Percentiles rank a stretch among this genome's conserved stretches.
Conservation (phyloP, 2,329 filamentous ascomycete species). For the Fusarium musae region DNA sequence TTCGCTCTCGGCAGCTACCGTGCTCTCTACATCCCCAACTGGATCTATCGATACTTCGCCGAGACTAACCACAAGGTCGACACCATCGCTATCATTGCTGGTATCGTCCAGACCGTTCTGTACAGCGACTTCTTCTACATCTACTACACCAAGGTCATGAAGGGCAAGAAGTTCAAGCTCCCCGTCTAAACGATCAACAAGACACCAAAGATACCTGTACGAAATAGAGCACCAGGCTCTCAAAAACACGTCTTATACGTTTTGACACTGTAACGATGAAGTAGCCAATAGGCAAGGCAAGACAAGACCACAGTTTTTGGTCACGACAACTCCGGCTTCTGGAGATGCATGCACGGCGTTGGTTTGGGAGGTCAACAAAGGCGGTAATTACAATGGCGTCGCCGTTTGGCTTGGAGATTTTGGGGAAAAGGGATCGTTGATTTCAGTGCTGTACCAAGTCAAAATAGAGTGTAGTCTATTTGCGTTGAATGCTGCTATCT, state of each 20-base stretch:
- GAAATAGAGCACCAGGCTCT: slow-evolving; percentile 21
- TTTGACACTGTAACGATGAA: slow-evolving; percentile 30
- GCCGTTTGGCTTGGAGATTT: slow-evolving; percentile 42
- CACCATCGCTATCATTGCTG: slow-evolving; percentile 87
- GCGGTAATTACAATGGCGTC: slow-evolving; percentile 45
- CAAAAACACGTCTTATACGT: slow-evolving; percentile 10
- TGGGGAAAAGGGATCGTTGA: slow-evolving; percentile 23
- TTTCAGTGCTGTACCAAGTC: slow-evolving; percentile 35
- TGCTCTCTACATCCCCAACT: slow-evolving; percentile 97
- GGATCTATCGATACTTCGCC: slow-evolving; percentile 89
- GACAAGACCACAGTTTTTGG: slow-evolving; percentile 27
- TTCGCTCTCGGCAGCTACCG: slow-evolving; percentile 93
- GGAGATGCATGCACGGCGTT: slow-evolving; percentile 49
- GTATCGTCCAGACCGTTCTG: slow-evolving; percentile 90
- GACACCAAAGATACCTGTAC: slow-evolving; percentile 16
- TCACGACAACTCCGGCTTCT: slow-evolving; percentile 39
- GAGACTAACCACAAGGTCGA: slow-evolving; percentile 80
- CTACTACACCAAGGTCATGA: slow-evolving; percentile 96
- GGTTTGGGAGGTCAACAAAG: slow-evolving; percentile 42
- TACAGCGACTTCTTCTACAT: slow-evolving; percentile 99
- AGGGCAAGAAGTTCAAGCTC: slow-evolving; percentile 88
- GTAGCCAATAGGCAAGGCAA: slow-evolving; percentile 30
- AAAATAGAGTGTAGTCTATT: slow-evolving; percentile 41
- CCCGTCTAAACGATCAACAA: slow-evolving; percentile 68
- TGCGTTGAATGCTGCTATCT: slow-evolving; percentile 17